phyloP scores from a whole-genome alignment of 345 rosid genomes.

The Salix koriyanagi region DNA sequence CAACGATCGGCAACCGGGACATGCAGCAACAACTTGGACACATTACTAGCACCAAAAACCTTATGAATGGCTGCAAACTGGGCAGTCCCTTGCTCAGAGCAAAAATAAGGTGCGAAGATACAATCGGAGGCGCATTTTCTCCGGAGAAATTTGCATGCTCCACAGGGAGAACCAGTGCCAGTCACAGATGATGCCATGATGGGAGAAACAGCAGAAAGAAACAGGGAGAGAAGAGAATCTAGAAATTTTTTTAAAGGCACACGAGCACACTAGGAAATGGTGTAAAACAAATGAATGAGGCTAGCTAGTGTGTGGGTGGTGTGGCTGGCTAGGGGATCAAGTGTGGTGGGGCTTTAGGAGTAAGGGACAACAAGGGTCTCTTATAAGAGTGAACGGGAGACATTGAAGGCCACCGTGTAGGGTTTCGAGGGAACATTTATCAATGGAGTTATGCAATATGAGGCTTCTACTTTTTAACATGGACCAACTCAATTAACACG shows the following conservation, averaged over 20 bases:
- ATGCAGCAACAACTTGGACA: slow-evolving; percentile 54
- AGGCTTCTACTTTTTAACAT: neutral
- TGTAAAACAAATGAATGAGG: slow-evolving; percentile 15
- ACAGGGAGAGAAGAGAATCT: neutral
- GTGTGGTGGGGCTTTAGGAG: slow-evolving; percentile 6
- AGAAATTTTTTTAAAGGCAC: slow-evolving; percentile 12
- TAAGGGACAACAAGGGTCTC: slow-evolving; percentile 10
- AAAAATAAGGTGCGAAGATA: slow-evolving; percentile 66
- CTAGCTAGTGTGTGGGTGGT: neutral
- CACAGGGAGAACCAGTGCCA: slow-evolving; percentile 54
- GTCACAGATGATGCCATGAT: slow-evolving; percentile 42
- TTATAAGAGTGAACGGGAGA: slow-evolving; percentile 51
- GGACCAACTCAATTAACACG: neutral
- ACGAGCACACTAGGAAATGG: slow-evolving; percentile 50
- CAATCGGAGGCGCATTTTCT: slow-evolving; percentile 68
- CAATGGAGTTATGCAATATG: slow-evolving; percentile 42
- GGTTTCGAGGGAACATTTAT: slow-evolving; percentile 52
- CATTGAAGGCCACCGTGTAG: slow-evolving; percentile 47
- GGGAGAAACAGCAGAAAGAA: neutral
- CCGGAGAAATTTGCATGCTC: slow-evolving; percentile 76
- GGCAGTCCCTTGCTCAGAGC: slow-evolving; percentile 66
- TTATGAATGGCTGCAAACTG: slow-evolving; percentile 70
- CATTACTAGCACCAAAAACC: slow-evolving; percentile 79
- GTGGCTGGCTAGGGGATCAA: neutral
- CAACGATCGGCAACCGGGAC: slow-evolving; percentile 61